Base-by-base conservation (phyloP, 2,329 filamentous ascomycete species). In the Neobulgaria alba region DNA sequence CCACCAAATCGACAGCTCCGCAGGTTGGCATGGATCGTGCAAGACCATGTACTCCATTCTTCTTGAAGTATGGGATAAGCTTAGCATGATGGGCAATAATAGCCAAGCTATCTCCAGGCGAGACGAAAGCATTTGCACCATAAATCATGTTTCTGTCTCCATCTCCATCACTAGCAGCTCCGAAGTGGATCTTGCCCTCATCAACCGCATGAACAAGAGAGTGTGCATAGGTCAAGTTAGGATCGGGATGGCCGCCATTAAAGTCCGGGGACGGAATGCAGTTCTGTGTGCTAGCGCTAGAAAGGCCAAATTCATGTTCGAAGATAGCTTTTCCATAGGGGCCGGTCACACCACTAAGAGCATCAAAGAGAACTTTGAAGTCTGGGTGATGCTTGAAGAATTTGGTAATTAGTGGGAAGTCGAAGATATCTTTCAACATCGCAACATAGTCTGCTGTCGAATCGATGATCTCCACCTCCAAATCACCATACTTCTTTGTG, bases 61-160 rank as follows among this genome's bases (percentile, higher is more conserved):
- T 89, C 74, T 90, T 82, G 79, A 98, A 98, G 72, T 95, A 98
- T 44, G 92, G 92, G 58, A 98, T 98, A 46, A 95, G 78, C 57
- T 95, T 78, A 54, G 92, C 88, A 63, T 98, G 83, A 72, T 98
- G 92, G 36, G 92, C 88, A 60, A 98, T 98, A 63, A 98, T 98
- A 59, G 92, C 92, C 57, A 98, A 73, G 58, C 87, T 95, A 72
- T 98, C 92, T 60, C 92, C 92, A 5, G 92, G 92, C 5, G 90
- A 96, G 47, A 98, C 92, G 60, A 98, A 98, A 33, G 84, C 80
- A 59, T 93, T 90, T 52, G 90, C 89, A 49, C 92, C 92, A 67
- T 98, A 98, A 61, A 98, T 98, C 92, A 98, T 98, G 79, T 98
- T 98, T 56, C 92, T 85, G 72, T 98, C 92, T 58, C 92, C 92